These are phyloP conservation scores for Haplographium delicatum DNA, from an alignment of 495 filamentous ascomycete species.

Conservation along the genomic window DNA sequence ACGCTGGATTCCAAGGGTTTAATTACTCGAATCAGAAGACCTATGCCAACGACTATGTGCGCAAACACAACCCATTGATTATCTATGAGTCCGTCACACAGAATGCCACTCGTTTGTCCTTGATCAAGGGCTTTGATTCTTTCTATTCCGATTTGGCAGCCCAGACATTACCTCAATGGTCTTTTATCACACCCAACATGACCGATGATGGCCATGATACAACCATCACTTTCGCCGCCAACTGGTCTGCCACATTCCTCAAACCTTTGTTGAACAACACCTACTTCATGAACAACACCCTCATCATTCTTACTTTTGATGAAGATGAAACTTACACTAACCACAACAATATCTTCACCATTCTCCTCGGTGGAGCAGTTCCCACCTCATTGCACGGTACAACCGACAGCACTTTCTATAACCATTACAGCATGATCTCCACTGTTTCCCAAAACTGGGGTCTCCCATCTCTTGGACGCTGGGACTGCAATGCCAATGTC, in stretches of 20 bases:
- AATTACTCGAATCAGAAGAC: constrained; percentile 50
- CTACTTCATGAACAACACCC: constrained; percentile 62
- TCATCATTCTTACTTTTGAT: constrained; percentile 65
- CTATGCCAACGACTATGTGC: constrained; percentile 57
- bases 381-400: constrained; percentile 51
- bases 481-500: constrained; percentile 56
- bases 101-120: constrained; percentile 47
- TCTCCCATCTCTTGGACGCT: constrained; percentile 48
- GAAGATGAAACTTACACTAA: constrained; percentile 53
- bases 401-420: constrained; percentile 63
- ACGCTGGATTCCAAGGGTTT: constrained; percentile 58
- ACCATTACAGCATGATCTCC: constrained; percentile 64
- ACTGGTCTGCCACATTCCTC: constrained; percentile 55
- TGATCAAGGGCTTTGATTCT: constrained; percentile 61
- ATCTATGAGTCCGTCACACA: constrained; percentile 54
- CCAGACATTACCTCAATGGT: constrained; percentile 60
- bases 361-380: constrained; percentile 62
- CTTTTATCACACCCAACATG: constrained; percentile 73
- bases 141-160: constrained; percentile 53
- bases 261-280: constrained; percentile 54
- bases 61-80: constrained; percentile 68
- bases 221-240: constrained; percentile 51
- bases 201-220: constrained; percentile 58
- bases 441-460: constrained; percentile 52
- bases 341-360: constrained; percentile 50